Evolutionary conservation across 495 filamentous ascomycete species (phyloP), one percentile per base, ranked within the genome.

Genomic region (Cudoniella acicularis): DNA sequence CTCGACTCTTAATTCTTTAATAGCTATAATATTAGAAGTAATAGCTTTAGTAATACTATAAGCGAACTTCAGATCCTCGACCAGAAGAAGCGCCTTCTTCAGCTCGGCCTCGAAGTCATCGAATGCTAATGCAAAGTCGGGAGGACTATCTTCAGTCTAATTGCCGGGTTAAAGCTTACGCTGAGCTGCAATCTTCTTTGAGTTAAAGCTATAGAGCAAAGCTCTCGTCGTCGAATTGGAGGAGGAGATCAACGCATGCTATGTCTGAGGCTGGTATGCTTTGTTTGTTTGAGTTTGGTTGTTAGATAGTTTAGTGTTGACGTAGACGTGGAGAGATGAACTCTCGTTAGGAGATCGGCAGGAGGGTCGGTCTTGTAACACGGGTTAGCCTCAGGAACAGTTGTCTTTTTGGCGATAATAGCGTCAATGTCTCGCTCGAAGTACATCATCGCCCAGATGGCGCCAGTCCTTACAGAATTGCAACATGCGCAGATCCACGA

Each of bases 51-150:
- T 30, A 59, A 59, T 59, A 48, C 56, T 59, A 25, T 59, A 49
- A 64, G 62, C 62, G 54, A 64, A 51, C 49, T 62, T 64, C 49
- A 62, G 40, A 30, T 64, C 59, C 59, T 47, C 62, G 26, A 64
- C 49, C 21, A 62, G 41, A 49, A 54, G 0, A 53, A 54, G 41
- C 23, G 54, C 48, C 49, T 62, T 58, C 59, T 62, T 59, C 40
- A 65, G 27, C 54, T 65, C 41, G 26, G 62, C 59, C 53, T 65
- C 47, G 54, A 62, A 65, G 56, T 65, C 49, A 58, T 65, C 59
- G 48, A 62, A 62, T 65, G 54, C 59, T 58, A 65, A 49, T 46
- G 42, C 22, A 62, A 25, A 53, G 24, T 64, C 59, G 24, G 48
- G 60, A 62, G 60, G 62, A 59, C 45, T 57, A 50, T 59, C 59